phyloP scores from a whole-genome alignment of 805 yeast genomes.

The Wickerhamiella sergipiensis region DNA sequence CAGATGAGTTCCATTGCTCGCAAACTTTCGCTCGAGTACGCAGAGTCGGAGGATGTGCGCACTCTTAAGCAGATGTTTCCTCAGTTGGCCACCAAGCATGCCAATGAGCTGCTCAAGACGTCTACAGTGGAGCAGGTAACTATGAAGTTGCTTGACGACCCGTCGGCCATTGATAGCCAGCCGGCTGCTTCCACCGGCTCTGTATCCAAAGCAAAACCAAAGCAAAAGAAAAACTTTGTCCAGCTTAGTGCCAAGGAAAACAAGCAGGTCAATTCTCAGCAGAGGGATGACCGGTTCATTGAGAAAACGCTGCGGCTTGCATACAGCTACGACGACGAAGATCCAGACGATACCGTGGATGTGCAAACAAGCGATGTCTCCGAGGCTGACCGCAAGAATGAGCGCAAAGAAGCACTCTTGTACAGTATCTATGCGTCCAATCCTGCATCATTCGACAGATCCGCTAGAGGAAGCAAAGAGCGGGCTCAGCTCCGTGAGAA shows the following conservation, averaged over 20 bases:
- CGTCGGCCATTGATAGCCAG: slow-evolving; percentile 28
- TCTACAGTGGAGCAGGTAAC: slow-evolving; percentile 46
- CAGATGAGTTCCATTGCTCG: background rate
- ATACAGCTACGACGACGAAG: slow-evolving; percentile 39
- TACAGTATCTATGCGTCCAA: slow-evolving; percentile 24
- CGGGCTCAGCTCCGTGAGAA: slow-evolving; percentile 39
- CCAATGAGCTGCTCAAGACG: slow-evolving; percentile 35
- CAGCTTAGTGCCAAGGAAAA: slow-evolving; percentile 14
- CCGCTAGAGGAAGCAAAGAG: slow-evolving; percentile 35
- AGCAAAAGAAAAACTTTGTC: slow-evolving; percentile 21
- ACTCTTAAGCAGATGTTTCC: slow-evolving; percentile 40
- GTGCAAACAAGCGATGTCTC: slow-evolving; percentile 20
- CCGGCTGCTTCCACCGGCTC: too few relatives aligned
- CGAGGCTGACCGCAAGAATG: slow-evolving; percentile 36
- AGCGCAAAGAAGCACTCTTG: slow-evolving; percentile 19
- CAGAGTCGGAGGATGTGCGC: background rate
- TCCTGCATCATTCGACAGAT: slow-evolving; percentile 34
- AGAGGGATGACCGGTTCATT: slow-evolving; percentile 3
- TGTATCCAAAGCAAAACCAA: background rate
- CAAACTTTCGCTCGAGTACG: background rate
- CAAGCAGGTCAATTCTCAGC: slow-evolving; percentile 8
- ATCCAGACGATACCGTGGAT: slow-evolving; percentile 50
- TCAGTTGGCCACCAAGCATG: slow-evolving; percentile 34
- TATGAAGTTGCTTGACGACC: slow-evolving; percentile 48
- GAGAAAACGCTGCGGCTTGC: slow-evolving; percentile 30